Percentiles rank a stretch among this genome's conserved stretches.
These are phyloP conservation scores for Xylariaceae sp. DNA, from an alignment of 2,329 filamentous ascomycete genomes.

Conservation along the genomic window DNA sequence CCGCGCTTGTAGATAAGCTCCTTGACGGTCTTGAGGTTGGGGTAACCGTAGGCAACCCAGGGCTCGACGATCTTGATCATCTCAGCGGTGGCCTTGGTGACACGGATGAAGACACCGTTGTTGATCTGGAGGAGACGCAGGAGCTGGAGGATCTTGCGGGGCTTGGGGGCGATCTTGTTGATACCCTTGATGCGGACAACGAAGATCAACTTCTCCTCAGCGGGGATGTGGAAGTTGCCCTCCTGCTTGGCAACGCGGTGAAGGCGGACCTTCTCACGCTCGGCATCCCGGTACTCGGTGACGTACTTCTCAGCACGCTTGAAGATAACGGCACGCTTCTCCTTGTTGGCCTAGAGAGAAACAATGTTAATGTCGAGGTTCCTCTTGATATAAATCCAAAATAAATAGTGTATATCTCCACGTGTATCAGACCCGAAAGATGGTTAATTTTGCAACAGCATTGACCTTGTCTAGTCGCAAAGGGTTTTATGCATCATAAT, in stretches of 20 bases:
- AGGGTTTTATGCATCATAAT: constrained; percentile 82
- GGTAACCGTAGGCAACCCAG: constrained; percentile 98
- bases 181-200: constrained; percentile 99
- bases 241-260: constrained; percentile 82
- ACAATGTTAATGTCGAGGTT: constrained; percentile 33
- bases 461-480: constrained; percentile 94
- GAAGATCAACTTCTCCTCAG: constrained; percentile 95
- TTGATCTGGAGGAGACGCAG: constrained; percentile 99
- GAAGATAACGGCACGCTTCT: constrained; percentile 98
- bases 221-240: constrained; percentile 89
- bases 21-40: constrained; percentile 98
- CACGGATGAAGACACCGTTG: constrained; percentile 96
- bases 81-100: constrained; percentile 96
- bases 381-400: background rate
- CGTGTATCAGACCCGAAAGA: constrained; percentile 95
- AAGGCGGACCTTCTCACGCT: constrained; percentile 98
- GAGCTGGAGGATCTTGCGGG: constrained; percentile 99
- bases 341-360: constrained; percentile 77
- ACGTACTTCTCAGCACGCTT: constrained; percentile 99
- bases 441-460: constrained; percentile 98
- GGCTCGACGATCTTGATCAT: constrained; percentile 99
- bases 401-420: constrained; percentile 14
- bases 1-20: constrained; percentile 99
- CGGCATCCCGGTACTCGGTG: constrained; percentile 96
- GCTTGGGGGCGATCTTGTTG: constrained; percentile 99